These are phyloP conservation scores for Austroboletus niveus DNA, from an alignment of 1,284 basidiomycete genomes.

Conservation along the genomic window DNA sequence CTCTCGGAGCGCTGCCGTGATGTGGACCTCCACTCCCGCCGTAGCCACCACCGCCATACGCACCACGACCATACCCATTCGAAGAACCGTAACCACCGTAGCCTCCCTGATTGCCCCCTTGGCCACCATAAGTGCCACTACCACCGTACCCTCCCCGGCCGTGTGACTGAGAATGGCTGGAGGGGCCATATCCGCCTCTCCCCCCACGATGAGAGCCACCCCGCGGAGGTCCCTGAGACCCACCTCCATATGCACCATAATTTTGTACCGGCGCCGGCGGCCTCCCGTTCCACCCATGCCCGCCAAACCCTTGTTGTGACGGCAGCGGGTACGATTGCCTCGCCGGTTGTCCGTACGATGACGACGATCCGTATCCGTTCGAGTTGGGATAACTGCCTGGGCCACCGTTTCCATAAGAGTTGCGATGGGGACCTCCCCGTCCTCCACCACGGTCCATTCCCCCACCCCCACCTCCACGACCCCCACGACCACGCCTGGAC, in stretches of 20 bases:
- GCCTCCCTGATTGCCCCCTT: slow-evolving; percentile 13
- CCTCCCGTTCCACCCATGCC: slow-evolving; percentile 31
- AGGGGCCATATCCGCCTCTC: slow-evolving; percentile 26
- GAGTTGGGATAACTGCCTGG: slow-evolving; percentile 21
- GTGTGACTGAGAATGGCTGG: slow-evolving; percentile 21
- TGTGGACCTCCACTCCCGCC: slow-evolving; percentile 17
- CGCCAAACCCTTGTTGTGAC: slow-evolving; percentile 31
- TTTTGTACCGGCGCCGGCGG: slow-evolving; percentile 18
- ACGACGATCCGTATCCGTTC: slow-evolving; percentile 18
- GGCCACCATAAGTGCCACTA: slow-evolving; percentile 13
- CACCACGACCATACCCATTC: slow-evolving; percentile 48
- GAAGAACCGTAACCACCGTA: slow-evolving; percentile 38
- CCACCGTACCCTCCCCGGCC: slow-evolving; percentile 31
- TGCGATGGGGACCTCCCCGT: slow-evolving; percentile 28
- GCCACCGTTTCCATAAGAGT: slow-evolving; percentile 32
- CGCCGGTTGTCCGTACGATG: slow-evolving; percentile 21
- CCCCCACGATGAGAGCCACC: slow-evolving; percentile 29
- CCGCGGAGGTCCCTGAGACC: slow-evolving; percentile 23
- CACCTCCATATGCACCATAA: slow-evolving; percentile 26
- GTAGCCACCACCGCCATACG: slow-evolving; percentile 25
- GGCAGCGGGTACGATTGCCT: slow-evolving; percentile 22
- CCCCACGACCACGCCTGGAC: slow-evolving; percentile 41
- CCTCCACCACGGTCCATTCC: slow-evolving; percentile 41
- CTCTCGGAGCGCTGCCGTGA: slow-evolving; percentile 28
- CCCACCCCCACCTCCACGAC: slow-evolving; percentile 19